Percentiles rank a stretch among this genome's conserved stretches.
Conservation (phyloP, 2,329 filamentous ascomycete genomes). For the Fusarium gaditjirri region DNA sequence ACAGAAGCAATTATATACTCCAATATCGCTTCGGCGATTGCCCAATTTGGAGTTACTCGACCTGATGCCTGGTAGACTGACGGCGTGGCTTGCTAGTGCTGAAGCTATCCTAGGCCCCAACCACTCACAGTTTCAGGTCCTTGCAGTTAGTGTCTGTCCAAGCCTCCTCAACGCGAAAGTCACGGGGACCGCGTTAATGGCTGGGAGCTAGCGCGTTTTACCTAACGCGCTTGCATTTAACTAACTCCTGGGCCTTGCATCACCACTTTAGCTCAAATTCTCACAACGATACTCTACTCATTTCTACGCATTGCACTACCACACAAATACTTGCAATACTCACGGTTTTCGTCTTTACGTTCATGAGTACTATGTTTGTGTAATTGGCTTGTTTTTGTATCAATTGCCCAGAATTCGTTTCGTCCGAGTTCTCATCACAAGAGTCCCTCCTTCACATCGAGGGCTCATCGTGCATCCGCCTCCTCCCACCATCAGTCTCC, state of each 20-base stretch:
- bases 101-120: slow-evolving; percentile 24
- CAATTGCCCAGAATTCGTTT: slow-evolving; percentile 31
- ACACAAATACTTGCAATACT: not conserved
- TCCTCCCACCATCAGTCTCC: slow-evolving; percentile 29
- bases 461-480: slow-evolving; percentile 34
- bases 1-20: not conserved
- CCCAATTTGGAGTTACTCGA: not conserved
- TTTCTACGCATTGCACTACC: slow-evolving; percentile 6
- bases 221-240: slow-evolving; percentile 27
- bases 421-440: slow-evolving; percentile 7
- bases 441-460: slow-evolving; percentile 28
- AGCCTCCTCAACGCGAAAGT: slow-evolving; percentile 34
- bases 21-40: slow-evolving; percentile 5
- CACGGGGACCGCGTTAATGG: slow-evolving; percentile 40
- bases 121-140: slow-evolving; percentile 31
- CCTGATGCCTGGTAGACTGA: slow-evolving; percentile 12
- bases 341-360: not conserved
- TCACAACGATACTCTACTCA: slow-evolving; percentile 9
- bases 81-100: slow-evolving; percentile 28
- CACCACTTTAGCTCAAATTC: slow-evolving; percentile 25
- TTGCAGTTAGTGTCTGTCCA: slow-evolving; percentile 8
- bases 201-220: slow-evolving; percentile 35
- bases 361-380: not conserved
- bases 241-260: slow-evolving; percentile 31
- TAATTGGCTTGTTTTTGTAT: not conserved